Conservation (phyloP, 768 basidiomycete genomes). For the Mycena pura region DNA sequence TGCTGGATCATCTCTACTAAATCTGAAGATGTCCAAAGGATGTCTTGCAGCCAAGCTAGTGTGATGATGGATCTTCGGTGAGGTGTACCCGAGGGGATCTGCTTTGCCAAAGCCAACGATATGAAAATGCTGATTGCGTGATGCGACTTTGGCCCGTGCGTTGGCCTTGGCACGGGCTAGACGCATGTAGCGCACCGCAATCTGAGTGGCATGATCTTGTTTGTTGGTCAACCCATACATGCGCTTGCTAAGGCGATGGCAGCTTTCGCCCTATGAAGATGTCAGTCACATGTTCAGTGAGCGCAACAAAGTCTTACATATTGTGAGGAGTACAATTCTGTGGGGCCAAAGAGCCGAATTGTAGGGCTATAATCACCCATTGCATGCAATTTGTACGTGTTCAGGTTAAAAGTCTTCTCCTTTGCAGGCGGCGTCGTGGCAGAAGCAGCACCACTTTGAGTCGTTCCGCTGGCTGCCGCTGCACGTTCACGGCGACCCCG, state of each 20-base stretch:
- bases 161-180: background rate
- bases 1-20: slow-evolving; percentile 23
- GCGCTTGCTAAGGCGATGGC: slow-evolving; percentile 47
- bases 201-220: slow-evolving; percentile 33
- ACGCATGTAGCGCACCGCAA: slow-evolving; percentile 31
- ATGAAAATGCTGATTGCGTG: slow-evolving; percentile 1
- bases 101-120: background rate
- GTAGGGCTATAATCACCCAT: slow-evolving; percentile 30
- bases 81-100: slow-evolving; percentile 4
- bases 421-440: background rate
- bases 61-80: slow-evolving; percentile 15
- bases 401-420: slow-evolving; percentile 31
- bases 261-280: slow-evolving; percentile 46
- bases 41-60: slow-evolving; percentile 29
- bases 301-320: slow-evolving; percentile 16
- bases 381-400: slow-evolving; percentile 38
- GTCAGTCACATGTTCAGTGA: background rate
- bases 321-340: slow-evolving; percentile 31
- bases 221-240: slow-evolving; percentile 47
- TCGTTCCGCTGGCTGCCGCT: background rate
- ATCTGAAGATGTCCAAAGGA: slow-evolving; percentile 30
- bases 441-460: background rate
- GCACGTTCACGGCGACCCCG: slow-evolving; percentile 14
- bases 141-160: background rate
- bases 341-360: slow-evolving; percentile 31